These are phyloP conservation scores for Chenopodium quinoa DNA, from an alignment of 148 eudicot species.

Conservation along the genomic window DNA sequence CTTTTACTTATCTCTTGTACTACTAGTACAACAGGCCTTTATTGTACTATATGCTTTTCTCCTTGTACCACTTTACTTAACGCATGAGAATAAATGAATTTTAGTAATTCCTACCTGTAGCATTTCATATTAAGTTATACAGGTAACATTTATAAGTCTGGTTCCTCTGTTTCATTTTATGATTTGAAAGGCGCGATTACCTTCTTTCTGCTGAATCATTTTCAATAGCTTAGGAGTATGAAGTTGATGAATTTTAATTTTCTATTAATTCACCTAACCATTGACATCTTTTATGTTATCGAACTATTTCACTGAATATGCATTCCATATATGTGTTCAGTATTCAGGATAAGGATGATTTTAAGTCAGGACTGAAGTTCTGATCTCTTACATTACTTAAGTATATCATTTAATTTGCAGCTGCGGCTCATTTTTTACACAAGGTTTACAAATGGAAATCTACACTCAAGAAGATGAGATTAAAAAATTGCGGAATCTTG, in stretches of 20 bases:
- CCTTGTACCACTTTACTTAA: background rate
- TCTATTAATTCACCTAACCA: background rate
- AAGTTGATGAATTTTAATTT: background rate
- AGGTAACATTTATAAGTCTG: background rate
- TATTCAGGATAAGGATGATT: too few relatives aligned
- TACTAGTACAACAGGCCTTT: background rate
- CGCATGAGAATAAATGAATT: background rate
- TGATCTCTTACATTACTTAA: background rate
- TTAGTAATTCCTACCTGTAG: background rate
- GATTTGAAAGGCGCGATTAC: background rate
- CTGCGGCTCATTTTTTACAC: background rate
- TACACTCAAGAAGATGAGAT: constrained; percentile 20
- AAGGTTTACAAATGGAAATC: constrained; percentile 14
- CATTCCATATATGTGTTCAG: background rate
- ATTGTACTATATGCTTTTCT: background rate
- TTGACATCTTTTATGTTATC: too few relatives aligned
- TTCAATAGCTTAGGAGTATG: background rate
- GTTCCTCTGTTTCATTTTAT: background rate
- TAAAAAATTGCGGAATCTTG: constrained; percentile 19
- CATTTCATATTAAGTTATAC: background rate
- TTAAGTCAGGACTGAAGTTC: background rate
- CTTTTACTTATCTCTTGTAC: background rate
- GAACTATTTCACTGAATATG: background rate
- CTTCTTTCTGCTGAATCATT: background rate
- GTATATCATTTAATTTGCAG: background rate